These are phyloP conservation scores for Haematococcus sp. DNA, from an alignment of 139 green algal genomes.

Conservation along the genomic window DNA sequence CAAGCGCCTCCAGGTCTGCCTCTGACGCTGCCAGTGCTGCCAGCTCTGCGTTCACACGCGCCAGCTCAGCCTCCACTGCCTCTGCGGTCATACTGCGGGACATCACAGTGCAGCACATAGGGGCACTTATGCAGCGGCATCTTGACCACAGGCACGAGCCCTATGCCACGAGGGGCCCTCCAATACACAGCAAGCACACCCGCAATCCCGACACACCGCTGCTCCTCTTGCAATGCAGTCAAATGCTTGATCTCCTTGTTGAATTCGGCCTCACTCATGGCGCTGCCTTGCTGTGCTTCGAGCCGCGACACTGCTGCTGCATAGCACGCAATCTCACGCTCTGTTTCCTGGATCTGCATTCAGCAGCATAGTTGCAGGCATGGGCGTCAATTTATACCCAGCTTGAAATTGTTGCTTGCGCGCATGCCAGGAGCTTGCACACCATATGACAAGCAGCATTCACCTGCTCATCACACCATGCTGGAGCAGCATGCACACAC, in stretches of 20 bases:
- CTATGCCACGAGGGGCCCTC: too few species aligned
- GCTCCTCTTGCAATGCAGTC: conserved; percentile 23
- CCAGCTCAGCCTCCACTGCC: conserved; percentile 45
- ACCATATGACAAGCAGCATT: too few species aligned
- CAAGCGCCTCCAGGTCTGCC: conserved; percentile 54
- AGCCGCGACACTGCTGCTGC: conserved; percentile 50
- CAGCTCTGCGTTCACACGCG: conserved; percentile 20
- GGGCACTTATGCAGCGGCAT: too few species aligned
- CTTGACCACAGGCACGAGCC: too few species aligned
- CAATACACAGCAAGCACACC: too few species aligned
- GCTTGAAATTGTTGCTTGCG: too few species aligned
- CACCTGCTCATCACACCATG: neutral
- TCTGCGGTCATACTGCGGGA: conserved; percentile 22
- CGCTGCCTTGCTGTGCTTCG: conserved; percentile 21
- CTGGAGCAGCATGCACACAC: conserved; percentile 18
- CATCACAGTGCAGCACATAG: too few species aligned
- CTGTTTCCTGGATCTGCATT: conserved; percentile 56
- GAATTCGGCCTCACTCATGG: conserved; percentile 19
- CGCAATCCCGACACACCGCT: conserved; percentile 29
- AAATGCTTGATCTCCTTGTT: conserved; percentile 21
- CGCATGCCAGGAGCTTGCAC: too few species aligned
- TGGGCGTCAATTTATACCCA: too few species aligned
- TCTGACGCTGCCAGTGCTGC: conserved; percentile 20
- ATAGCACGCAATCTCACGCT: conserved; percentile 71
- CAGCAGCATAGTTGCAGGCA: neutral